These are phyloP conservation scores for Mycena crocata DNA, from an alignment of 768 basidiomycete genomes.

Conservation along the genomic window DNA sequence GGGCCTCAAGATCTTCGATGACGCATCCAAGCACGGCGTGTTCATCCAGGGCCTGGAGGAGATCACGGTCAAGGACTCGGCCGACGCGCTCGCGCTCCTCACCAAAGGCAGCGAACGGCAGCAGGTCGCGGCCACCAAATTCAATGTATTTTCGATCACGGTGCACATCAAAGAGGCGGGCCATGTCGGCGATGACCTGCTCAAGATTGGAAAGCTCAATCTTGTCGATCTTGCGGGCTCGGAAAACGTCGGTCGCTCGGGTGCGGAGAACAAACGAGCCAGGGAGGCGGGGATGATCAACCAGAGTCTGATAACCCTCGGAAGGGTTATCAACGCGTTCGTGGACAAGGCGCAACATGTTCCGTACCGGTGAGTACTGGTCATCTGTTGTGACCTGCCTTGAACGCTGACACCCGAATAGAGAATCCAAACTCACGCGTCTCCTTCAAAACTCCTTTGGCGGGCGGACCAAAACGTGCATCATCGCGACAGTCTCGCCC, in stretches of 20 bases:
- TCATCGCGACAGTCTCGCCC: constrained; percentile 96
- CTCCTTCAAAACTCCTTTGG: constrained; percentile 98
- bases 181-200: constrained; percentile 81
- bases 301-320: no score
- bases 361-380: constrained; percentile 81
- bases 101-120: constrained; percentile 91
- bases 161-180: constrained; percentile 91
- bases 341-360: constrained; percentile 92
- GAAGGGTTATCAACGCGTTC: no score
- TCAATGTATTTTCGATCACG: constrained; percentile 98
- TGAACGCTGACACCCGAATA: constrained; percentile 41
- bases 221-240: constrained; percentile 98
- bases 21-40: constrained; percentile 87
- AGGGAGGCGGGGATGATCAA: no score
- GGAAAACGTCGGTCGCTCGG: constrained; percentile 96
- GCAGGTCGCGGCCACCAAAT: constrained; percentile 95
- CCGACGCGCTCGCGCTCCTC: constrained; percentile 85
- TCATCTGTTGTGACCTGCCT: constrained; percentile 10
- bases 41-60: constrained; percentile 97
- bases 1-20: constrained; percentile 93
- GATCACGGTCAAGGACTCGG: constrained; percentile 81
- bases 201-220: constrained; percentile 95
- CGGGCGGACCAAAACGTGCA: constrained; percentile 96
- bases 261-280: no score
- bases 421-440: constrained; percentile 97